A percentile compares a stretch with the other conserved stretches of the same genome.
These are phyloP conservation scores for Beta vulgaris DNA, from an alignment of 148 eudicot species.

Conservation along the genomic window DNA sequence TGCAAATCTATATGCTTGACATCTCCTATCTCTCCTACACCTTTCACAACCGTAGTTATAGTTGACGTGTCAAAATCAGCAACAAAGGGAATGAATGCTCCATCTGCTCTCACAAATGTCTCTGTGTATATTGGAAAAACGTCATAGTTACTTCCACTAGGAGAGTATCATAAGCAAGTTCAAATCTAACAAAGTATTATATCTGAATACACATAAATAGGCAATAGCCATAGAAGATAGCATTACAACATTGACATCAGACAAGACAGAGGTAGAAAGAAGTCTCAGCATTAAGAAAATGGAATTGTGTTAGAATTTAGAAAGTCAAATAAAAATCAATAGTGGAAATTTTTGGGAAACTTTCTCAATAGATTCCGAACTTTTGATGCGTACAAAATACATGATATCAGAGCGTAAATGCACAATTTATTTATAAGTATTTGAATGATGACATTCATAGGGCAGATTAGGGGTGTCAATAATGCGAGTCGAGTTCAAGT, in stretches of 20 bases:
- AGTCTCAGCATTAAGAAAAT: neutral
- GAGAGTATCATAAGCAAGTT: neutral
- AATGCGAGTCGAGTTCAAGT: too few species aligned
- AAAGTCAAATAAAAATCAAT: neutral
- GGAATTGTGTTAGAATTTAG: neutral
- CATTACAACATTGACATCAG: neutral
- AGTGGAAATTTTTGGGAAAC: neutral
- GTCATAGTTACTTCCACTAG: neutral
- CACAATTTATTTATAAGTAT: neutral
- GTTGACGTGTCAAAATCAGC: conserved; percentile 87
- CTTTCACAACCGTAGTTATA: conserved; percentile 83
- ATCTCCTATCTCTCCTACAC: conserved; percentile 84
- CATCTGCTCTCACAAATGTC: conserved; percentile 99
- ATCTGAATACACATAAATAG: neutral
- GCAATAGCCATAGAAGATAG: neutral
- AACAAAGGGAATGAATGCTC: conserved; percentile 92
- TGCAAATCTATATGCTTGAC: conserved; percentile 84
- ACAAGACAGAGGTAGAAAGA: neutral
- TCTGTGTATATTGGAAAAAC: conserved; percentile 44
- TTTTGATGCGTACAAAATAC: neutral
- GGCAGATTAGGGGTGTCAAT: too few species aligned
- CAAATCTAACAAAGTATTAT: neutral
- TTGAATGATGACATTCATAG: neutral
- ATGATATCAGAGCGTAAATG: neutral
- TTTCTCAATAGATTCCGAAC: neutral